These are phyloP conservation scores for Hygrophorus russula DNA, from an alignment of 768 basidiomycete genomes.

Conservation along the genomic window DNA sequence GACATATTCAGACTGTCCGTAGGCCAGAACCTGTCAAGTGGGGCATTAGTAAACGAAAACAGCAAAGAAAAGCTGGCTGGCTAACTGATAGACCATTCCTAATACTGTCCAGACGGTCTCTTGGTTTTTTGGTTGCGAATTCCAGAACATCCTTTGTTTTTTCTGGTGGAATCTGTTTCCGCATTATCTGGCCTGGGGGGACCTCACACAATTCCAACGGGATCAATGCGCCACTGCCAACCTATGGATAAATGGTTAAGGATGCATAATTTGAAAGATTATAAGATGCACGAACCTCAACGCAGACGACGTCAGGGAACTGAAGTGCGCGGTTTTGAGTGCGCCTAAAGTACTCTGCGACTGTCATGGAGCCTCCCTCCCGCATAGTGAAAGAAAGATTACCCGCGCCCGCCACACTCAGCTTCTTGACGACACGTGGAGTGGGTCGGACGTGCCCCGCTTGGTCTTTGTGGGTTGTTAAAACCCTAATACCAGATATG, in stretches of 20 bases:
- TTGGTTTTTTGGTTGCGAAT: conserved; percentile 55
- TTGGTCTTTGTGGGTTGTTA: conserved; percentile 25
- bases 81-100: conserved; percentile 39
- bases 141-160: conserved; percentile 52
- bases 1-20: conserved; percentile 68
- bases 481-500: conserved; percentile 39
- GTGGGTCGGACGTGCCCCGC: conserved; percentile 18
- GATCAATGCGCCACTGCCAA: conserved; percentile 48
- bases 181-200: conserved; percentile 54
- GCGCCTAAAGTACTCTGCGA: conserved; percentile 47
- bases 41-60: background rate
- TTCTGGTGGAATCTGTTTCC: conserved; percentile 58
- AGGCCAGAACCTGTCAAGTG: conserved; percentile 39
- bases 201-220: conserved; percentile 55
- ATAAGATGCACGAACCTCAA: conserved; percentile 39
- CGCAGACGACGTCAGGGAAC: conserved; percentile 55
- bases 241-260: conserved; percentile 23
- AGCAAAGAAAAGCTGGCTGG: background rate
- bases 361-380: conserved; percentile 43
- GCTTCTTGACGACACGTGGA: conserved; percentile 51
- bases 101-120: conserved; percentile 46
- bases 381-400: conserved; percentile 44
- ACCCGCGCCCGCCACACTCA: conserved; percentile 42
- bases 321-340: conserved; percentile 41
- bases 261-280: background rate